A percentile compares a stretch with the other conserved stretches of the same genome.
Evolutionary conservation across 2,329 filamentous ascomycete species (phyloP).

Genomic region (Penicillium sp.): DNA sequence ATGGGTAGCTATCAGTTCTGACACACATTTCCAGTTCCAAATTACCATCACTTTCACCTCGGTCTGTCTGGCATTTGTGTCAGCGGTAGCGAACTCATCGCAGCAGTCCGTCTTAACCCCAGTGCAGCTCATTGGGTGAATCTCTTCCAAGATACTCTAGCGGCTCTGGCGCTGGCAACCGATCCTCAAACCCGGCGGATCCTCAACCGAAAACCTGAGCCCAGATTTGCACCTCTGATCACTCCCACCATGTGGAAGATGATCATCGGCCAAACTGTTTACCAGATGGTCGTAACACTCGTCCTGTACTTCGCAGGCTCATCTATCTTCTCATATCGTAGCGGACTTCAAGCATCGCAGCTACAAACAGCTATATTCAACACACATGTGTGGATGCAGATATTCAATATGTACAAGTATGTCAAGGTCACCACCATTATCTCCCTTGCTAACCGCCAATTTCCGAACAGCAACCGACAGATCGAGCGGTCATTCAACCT

Average conservation of each 20-base stretch:
- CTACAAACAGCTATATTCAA: conserved; percentile 65
- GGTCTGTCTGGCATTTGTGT: conserved; percentile 59
- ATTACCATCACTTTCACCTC: conserved; percentile 65
- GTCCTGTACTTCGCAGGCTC: conserved; percentile 56
- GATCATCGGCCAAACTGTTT: conserved; percentile 41
- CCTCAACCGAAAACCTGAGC: conserved; percentile 49
- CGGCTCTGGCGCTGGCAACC: conserved; percentile 59
- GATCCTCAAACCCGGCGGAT: conserved; percentile 56
- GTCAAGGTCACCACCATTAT: not conserved
- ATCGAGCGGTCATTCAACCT: conserved; percentile 62
- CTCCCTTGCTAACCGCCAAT: not conserved
- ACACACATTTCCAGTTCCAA: conserved; percentile 36
- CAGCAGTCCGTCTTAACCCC: conserved; percentile 58
- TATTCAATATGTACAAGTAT: conserved; percentile 64
- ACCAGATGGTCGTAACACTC: conserved; percentile 36
- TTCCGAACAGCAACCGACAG: conserved; percentile 48
- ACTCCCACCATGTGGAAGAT: conserved; percentile 44
- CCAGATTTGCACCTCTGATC: conserved; percentile 42
- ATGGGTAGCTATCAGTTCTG: not conserved
- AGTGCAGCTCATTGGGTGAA: conserved; percentile 66
- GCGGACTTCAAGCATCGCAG: conserved; percentile 39
- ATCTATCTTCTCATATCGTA: conserved; percentile 52
- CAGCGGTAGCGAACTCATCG: conserved; percentile 54
- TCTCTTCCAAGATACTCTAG: conserved; percentile 64
- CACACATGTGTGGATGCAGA: conserved; percentile 69